Evolutionary conservation across 2,329 filamentous ascomycete genomes (phyloP), one percentile per base, ranked within the genome.

Genomic region (Sclerotinia glacialis): DNA sequence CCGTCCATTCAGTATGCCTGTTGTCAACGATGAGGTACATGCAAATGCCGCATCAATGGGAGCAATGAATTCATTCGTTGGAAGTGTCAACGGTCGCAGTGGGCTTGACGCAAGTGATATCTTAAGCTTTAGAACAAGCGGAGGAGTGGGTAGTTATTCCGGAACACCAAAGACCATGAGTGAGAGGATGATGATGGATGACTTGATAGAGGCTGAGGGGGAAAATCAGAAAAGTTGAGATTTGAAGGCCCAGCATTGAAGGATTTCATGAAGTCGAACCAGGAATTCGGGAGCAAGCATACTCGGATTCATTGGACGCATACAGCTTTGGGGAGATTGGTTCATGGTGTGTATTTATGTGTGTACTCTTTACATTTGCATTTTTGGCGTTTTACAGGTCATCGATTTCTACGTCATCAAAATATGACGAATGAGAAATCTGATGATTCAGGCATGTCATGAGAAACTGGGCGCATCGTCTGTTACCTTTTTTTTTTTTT

Each of bases 51-150:
- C 78, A 14, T 79, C 80, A 14, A 75, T 84, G 61, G 82, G 83
- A 47, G 78, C 82, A 23, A 76, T 85, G 56, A 80, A 78, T 68
- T 80, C 78, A 28, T 85, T 85, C 73, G 82, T 85, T 11, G 84
- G 83, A 1, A 83, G 83, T 54, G 74, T 85, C 18, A 65, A 75
- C 65, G 75, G 72, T 5, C 67, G 69, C 14, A 74, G 67, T 53
- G 75, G 74, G 21, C 21, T 76, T 3, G 74, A 76, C 61, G 74
- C 70, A 49, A 72, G 70, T 62, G 72, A 75, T 66, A 42, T 67
- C 1, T 55, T 69, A 46, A 74, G 71, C 60, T 75, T 71, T 62
- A 50, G 71, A 12, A 68, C 67, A 6, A 72, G 71, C 65, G 68
- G 67, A 23, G 71, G 71, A 21, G 58, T 67, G 7, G 70, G 69